phyloP scores from a whole-genome alignment of 2,329 filamentous ascomycete genomes.

The Cytospora piceicola region DNA sequence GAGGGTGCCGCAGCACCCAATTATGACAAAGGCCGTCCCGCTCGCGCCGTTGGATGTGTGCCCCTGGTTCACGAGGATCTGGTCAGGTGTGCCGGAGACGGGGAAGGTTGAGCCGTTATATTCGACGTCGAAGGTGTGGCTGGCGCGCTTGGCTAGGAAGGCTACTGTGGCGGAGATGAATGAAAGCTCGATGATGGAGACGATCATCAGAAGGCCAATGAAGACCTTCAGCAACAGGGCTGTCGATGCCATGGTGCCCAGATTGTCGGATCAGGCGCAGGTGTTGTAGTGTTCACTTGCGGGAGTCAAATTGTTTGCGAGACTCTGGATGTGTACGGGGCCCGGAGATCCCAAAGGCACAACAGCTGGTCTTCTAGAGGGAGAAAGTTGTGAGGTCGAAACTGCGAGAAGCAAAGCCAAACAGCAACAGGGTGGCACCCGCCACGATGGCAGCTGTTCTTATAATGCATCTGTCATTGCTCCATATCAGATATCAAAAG shows the following conservation, averaged over 20 bases:
- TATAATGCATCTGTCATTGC: constrained; percentile 12
- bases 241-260: constrained; percentile 26
- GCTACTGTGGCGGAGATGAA: constrained; percentile 45
- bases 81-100: constrained; percentile 38
- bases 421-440: neutral
- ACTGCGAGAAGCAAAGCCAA: neutral
- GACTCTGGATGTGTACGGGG: neutral
- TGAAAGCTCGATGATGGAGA: constrained; percentile 45
- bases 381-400: neutral
- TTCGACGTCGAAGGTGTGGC: constrained; percentile 37
- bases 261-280: neutral
- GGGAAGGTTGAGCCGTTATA: constrained; percentile 33
- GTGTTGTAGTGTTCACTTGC: neutral
- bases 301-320: neutral
- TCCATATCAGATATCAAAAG: constrained; percentile 3
- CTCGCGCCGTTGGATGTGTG: constrained; percentile 48
- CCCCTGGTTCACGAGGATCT: constrained; percentile 45
- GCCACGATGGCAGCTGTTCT: constrained; percentile 1
- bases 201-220: constrained; percentile 42
- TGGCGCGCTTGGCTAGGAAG: constrained; percentile 42
- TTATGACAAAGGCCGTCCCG: constrained; percentile 42
- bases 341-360: constrained; percentile 6
- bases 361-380: neutral
- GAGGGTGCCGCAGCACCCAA: constrained; percentile 41
- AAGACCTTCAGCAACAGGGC: constrained; percentile 33